These are phyloP conservation scores for Cadophora sp. DNA, from an alignment of 2,329 filamentous ascomycete genomes.

Conservation along the genomic window DNA sequence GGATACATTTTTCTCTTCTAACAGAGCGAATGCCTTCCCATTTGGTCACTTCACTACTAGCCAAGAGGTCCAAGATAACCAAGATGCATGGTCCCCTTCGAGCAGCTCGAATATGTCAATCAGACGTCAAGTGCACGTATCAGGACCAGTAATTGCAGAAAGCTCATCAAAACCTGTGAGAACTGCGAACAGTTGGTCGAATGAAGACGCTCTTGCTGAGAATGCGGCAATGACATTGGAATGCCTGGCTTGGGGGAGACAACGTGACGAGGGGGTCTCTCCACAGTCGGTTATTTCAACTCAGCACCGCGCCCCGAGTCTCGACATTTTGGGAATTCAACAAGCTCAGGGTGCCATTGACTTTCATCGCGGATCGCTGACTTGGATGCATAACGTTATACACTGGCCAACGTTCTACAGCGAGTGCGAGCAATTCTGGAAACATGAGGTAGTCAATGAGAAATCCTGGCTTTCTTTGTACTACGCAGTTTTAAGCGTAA, in stretches of 20 bases:
- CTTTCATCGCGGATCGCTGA: neutral
- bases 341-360: neutral
- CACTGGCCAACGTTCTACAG: neutral
- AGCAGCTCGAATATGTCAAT: neutral
- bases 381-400: slow-evolving; percentile 5
- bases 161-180: too few species aligned
- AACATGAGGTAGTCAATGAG: too few species aligned
- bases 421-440: slow-evolving; percentile 1
- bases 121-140: neutral
- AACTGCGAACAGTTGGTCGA: neutral
- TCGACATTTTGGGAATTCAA: neutral
- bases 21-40: too few species aligned
- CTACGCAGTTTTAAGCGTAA: too few species aligned
- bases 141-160: too few species aligned
- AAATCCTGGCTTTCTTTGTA: too few species aligned
- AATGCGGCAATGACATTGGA: slow-evolving; percentile 1
- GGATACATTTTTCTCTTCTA: too few species aligned
- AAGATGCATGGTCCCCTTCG: neutral
- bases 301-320: neutral
- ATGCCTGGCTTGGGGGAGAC: neutral
- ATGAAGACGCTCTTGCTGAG: neutral
- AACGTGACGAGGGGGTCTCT: neutral
- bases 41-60: neutral
- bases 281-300: neutral
- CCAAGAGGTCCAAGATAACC: neutral